phyloP scores from a whole-genome alignment of 495 filamentous ascomycete species.

The Lasiosphaeriaceae sp. region DNA sequence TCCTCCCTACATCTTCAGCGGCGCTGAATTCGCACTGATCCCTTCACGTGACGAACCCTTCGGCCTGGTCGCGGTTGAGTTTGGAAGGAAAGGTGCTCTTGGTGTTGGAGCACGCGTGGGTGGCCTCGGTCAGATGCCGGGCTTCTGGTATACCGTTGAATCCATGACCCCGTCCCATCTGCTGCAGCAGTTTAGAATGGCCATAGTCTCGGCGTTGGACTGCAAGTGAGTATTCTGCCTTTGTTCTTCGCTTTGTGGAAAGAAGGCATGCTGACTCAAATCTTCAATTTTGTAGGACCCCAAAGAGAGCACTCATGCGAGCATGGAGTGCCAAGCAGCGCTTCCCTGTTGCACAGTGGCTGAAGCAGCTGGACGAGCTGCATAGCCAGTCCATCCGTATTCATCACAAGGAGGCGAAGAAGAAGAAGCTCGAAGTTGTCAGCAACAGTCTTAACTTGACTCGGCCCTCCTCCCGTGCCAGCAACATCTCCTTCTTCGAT shows the following conservation, averaged over 20 bases:
- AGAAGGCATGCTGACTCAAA: constrained; percentile 4
- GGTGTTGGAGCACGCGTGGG: constrained; percentile 65
- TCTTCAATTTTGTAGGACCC: constrained; percentile 27
- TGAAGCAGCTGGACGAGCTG: constrained; percentile 59
- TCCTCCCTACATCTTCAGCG: constrained; percentile 72
- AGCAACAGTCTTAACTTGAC: constrained; percentile 11
- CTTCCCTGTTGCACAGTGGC: constrained; percentile 69
- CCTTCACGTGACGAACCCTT: constrained; percentile 79
- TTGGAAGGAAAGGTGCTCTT: constrained; percentile 72
- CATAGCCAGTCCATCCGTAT: constrained; percentile 48
- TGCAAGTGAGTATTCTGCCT: constrained; percentile 44
- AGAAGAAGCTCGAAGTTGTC: constrained; percentile 28
- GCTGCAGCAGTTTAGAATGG: constrained; percentile 66
- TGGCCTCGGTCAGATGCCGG: constrained; percentile 78
- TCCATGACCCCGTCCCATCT: constrained; percentile 67
- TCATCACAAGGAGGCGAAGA: constrained; percentile 33
- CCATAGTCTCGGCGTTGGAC: constrained; percentile 62
- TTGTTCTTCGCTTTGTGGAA: neutral
- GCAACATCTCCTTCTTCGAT: constrained; percentile 11
- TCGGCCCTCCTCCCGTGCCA: constrained; percentile 25
- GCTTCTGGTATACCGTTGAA: constrained; percentile 70
- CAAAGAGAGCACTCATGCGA: constrained; percentile 60
- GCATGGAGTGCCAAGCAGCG: constrained; percentile 73
- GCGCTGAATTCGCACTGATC: constrained; percentile 75
- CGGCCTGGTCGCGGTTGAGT: constrained; percentile 77